Evolutionary conservation across 306 rosid genomes (phyloP).

Genomic region (Lathyrus aphaca): DNA sequence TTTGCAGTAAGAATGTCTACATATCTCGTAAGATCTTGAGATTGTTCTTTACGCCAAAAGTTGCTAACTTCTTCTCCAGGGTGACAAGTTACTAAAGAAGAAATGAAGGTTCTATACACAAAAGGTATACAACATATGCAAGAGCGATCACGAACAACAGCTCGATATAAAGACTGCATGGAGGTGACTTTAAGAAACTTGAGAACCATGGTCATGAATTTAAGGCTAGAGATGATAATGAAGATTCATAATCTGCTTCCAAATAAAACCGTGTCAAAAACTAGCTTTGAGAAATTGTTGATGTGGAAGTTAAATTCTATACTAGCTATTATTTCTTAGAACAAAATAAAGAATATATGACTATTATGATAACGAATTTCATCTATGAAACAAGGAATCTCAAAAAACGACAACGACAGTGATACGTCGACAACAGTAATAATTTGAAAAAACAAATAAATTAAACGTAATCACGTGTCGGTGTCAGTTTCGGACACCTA

Average conservation of each 20-base stretch:
- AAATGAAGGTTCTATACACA: slow-evolving; percentile 11
- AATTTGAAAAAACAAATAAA: no score
- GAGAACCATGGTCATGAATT: slow-evolving; percentile 18
- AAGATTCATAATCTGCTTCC: slow-evolving; percentile 25
- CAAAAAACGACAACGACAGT: no score
- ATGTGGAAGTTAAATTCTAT: background rate
- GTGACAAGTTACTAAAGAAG: slow-evolving; percentile 29
- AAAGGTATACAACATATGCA: background rate
- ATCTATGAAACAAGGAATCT: background rate
- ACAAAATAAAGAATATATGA: no score
- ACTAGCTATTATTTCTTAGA: background rate
- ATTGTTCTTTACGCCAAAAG: slow-evolving; percentile 35
- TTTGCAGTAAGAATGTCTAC: slow-evolving; percentile 59
- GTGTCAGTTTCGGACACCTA: no score
- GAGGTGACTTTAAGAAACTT: slow-evolving; percentile 7
- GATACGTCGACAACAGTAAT: background rate
- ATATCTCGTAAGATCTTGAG: slow-evolving; percentile 38
- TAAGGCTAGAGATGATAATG: background rate
- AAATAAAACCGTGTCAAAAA: slow-evolving; percentile 17
- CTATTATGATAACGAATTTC: background rate
- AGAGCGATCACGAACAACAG: slow-evolving; percentile 34
- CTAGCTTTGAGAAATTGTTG: slow-evolving; percentile 9
- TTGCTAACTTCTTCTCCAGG: slow-evolving; percentile 35
- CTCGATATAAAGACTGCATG: slow-evolving; percentile 38
- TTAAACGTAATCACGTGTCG: no score